A percentile compares a stretch with the other conserved stretches of the same genome.
Conservation (phyloP, 169 alveolate genomes). For the Plasmodium gonderi region DNA sequence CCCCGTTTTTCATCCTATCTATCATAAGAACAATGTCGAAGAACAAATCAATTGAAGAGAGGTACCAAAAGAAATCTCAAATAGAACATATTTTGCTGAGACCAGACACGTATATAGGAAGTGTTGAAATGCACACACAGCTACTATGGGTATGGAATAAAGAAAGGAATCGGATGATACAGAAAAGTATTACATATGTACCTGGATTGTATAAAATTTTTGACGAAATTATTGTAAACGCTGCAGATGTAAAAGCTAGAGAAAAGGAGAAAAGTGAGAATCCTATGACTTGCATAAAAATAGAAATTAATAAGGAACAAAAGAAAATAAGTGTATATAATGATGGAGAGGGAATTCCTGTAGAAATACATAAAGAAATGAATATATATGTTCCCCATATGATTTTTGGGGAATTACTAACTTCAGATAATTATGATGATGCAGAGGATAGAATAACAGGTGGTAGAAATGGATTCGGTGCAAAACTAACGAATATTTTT, state of each 20-base stretch:
- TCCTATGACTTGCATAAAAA: constrained; percentile 89
- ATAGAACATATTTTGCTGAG: constrained; percentile 97
- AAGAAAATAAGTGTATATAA: constrained; percentile 84
- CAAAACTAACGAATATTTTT: constrained; percentile 98
- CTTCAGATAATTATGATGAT: constrained; percentile 99
- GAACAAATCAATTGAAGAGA: constrained; percentile 95
- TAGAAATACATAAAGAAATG: constrained; percentile 96
- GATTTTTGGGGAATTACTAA: constrained; percentile 98
- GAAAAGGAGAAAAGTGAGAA: constrained; percentile 84
- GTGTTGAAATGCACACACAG: constrained; percentile 92
- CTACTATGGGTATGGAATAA: constrained; percentile 96
- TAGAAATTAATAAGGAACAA: constrained; percentile 82
- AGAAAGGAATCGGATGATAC: constrained; percentile 88
- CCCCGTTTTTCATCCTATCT: background rate
- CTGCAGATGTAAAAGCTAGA: constrained; percentile 98
- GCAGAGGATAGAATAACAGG: constrained; percentile 98
- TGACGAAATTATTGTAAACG: constrained; percentile 99
- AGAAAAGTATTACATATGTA: constrained; percentile 89
- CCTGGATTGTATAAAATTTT: constrained; percentile 99
- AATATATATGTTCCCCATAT: constrained; percentile 98
- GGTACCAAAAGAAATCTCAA: constrained; percentile 97
- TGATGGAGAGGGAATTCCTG: constrained; percentile 90
- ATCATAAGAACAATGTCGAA: constrained; percentile 48
- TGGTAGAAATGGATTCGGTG: constrained; percentile 99
- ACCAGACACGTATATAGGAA: constrained; percentile 99